Conservation (phyloP, 2,329 filamentous ascomycete genomes). For the Aspergillus unguis region DNA sequence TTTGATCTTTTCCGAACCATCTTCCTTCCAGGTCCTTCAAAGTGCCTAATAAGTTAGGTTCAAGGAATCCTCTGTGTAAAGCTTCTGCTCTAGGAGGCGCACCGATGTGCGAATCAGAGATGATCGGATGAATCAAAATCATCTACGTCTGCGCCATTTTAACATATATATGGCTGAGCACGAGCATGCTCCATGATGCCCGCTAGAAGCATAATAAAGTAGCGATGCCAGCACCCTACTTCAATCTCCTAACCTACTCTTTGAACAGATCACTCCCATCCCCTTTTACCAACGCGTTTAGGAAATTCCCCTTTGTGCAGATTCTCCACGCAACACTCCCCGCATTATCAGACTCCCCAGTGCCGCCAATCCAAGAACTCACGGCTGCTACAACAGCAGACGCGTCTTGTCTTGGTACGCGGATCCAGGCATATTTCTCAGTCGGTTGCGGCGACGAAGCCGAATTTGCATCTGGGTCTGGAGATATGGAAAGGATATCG, state of each 20-base stretch:
- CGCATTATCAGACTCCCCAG: slow-evolving; percentile 10
- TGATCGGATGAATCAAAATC: too few species aligned
- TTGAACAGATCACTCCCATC: slow-evolving; percentile 35
- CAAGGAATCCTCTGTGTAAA: too few species aligned
- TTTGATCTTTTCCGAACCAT: too few species aligned
- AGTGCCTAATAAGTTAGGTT: too few species aligned
- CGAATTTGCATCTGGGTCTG: neutral
- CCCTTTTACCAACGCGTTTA: slow-evolving; percentile 34
- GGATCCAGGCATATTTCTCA: slow-evolving; percentile 38
- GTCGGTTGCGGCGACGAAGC: neutral
- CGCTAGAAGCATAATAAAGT: neutral
- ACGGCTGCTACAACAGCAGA: slow-evolving; percentile 42
- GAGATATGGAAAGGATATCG: slow-evolving; percentile 44
- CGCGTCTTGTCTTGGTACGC: slow-evolving; percentile 45
- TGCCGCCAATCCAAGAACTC: slow-evolving; percentile 46
- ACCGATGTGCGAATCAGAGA: too few species aligned
- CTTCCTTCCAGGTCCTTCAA: too few species aligned
- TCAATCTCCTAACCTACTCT: neutral
- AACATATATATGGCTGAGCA: too few species aligned
- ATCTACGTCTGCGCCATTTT: too few species aligned
- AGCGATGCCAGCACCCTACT: neutral
- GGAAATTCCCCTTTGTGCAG: slow-evolving; percentile 36
- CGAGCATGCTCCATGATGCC: too few species aligned
- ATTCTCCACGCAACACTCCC: slow-evolving; percentile 38
- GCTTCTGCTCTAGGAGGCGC: too few species aligned